These are phyloP conservation scores for Podospora pseudocomata DNA, from an alignment of 495 filamentous ascomycete genomes.

Conservation along the genomic window DNA sequence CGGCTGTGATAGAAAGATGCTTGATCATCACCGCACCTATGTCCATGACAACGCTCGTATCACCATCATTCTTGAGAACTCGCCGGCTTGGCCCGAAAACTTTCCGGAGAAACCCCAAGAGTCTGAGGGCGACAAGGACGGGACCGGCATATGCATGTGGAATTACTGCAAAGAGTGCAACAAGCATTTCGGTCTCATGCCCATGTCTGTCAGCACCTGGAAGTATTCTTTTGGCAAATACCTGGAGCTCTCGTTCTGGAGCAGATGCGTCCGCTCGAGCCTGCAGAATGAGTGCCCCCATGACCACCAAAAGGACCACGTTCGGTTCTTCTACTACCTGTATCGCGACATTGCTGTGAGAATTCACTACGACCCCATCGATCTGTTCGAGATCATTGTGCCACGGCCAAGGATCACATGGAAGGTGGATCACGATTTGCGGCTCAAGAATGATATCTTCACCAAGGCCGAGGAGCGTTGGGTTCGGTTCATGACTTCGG, in stretches of 20 bases:
- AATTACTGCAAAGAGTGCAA: slow-evolving; percentile 89
- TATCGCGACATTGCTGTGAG: slow-evolving; percentile 67
- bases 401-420: slow-evolving; percentile 86
- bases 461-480: slow-evolving; percentile 72
- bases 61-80: slow-evolving; percentile 79
- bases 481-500: slow-evolving; percentile 79
- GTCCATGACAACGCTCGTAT: slow-evolving; percentile 94
- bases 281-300: slow-evolving; percentile 79
- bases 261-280: slow-evolving; percentile 71
- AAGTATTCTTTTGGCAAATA: slow-evolving; percentile 99
- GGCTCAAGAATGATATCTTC: slow-evolving; percentile 88
- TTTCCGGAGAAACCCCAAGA: slow-evolving; percentile 49
- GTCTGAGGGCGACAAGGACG: slow-evolving; percentile 29
- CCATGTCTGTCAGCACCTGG: slow-evolving; percentile 95
- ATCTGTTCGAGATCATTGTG: slow-evolving; percentile 92
- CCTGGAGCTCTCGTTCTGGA: slow-evolving; percentile 95
- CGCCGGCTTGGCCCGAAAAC: slow-evolving; percentile 39
- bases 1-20: slow-evolving; percentile 84
- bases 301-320: slow-evolving; percentile 85
- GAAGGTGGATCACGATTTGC: slow-evolving; percentile 93
- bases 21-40: slow-evolving; percentile 93
- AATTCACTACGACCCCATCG: slow-evolving; percentile 88
- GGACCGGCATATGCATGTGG: slow-evolving; percentile 89
- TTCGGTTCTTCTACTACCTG: slow-evolving; percentile 86
- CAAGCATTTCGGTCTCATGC: slow-evolving; percentile 81